Conservation (phyloP, 2,329 filamentous ascomycete genomes). For the Monilinia vaccinii-corymbosi region DNA sequence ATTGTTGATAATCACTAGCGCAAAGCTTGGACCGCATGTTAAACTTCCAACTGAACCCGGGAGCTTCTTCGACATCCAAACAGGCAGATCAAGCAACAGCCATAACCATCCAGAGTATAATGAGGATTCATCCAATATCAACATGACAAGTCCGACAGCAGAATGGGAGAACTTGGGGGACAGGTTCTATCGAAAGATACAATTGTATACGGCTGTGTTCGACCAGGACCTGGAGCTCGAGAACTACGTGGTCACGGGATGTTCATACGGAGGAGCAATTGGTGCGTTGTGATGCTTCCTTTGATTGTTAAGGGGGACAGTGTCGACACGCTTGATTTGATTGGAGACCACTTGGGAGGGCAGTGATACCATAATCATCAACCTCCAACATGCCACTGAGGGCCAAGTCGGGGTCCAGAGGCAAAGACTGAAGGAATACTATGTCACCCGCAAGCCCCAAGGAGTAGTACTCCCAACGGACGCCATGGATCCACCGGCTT, state of each 20-base stretch:
- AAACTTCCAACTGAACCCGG: too few species aligned
- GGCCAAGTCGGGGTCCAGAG: not conserved
- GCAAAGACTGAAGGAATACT: not conserved
- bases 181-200: conserved; percentile 89
- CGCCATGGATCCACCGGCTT: not conserved
- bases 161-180: conserved; percentile 94
- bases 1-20: conserved; percentile 17
- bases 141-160: conserved; percentile 38
- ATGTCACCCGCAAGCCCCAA: not conserved
- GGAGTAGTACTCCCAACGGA: not conserved
- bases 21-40: conserved; percentile 26
- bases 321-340: not conserved
- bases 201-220: conserved; percentile 88
- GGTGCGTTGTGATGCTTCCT: conserved; percentile 45
- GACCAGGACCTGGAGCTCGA: conserved; percentile 90
- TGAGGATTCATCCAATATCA: conserved; percentile 3
- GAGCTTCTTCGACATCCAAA: not conserved
- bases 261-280: conserved; percentile 87
- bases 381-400: not conserved
- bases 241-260: conserved; percentile 85
- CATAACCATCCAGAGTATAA: not conserved
- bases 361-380: not conserved
- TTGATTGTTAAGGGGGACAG: not conserved
- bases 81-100: conserved; percentile 7
- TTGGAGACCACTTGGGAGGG: too few species aligned